Evolutionary conservation across 257 asterid species (phyloP).

Genomic region (Euphrasia confusa): DNA sequence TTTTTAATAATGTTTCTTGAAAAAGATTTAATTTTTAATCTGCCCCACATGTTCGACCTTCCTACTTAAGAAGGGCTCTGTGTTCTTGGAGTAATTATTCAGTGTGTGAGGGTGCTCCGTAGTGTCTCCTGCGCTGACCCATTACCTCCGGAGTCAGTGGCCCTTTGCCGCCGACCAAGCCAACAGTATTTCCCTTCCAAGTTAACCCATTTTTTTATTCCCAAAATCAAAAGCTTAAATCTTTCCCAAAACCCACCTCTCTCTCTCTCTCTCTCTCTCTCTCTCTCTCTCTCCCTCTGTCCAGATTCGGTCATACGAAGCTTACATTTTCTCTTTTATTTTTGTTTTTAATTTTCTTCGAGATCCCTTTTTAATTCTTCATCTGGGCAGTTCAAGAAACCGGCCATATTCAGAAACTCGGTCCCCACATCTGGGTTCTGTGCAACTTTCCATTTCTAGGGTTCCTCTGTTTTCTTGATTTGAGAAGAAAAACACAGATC

Average conservation of each 20-base stretch:
- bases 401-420: constrained; percentile 46
- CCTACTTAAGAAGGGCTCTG: too few relatives aligned
- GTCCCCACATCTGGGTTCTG: constrained; percentile 54
- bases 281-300: constrained; percentile 28
- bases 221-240: constrained; percentile 12
- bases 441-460: constrained; percentile 39
- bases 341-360: constrained; percentile 23
- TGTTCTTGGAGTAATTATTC: constrained; percentile 38
- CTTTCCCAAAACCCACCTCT: constrained; percentile 25
- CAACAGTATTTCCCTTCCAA: constrained; percentile 58
- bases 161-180: constrained; percentile 89
- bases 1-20: too few relatives aligned
- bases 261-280: constrained; percentile 19
- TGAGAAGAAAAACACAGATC: constrained; percentile 37
- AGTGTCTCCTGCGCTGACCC: constrained; percentile 81
- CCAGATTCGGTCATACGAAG: constrained; percentile 70
- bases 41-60: background rate
- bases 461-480: constrained; percentile 38
- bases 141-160: constrained; percentile 77
- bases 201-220: constrained; percentile 42
- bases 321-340: constrained; percentile 17
- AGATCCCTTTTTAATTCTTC: constrained; percentile 44
- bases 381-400: constrained; percentile 37
- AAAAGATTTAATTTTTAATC: too few relatives aligned
- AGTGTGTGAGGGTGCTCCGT: constrained; percentile 54